Conservation (phyloP, 495 filamentous ascomycete genomes). For the Trichocladium uniseriatum region DNA sequence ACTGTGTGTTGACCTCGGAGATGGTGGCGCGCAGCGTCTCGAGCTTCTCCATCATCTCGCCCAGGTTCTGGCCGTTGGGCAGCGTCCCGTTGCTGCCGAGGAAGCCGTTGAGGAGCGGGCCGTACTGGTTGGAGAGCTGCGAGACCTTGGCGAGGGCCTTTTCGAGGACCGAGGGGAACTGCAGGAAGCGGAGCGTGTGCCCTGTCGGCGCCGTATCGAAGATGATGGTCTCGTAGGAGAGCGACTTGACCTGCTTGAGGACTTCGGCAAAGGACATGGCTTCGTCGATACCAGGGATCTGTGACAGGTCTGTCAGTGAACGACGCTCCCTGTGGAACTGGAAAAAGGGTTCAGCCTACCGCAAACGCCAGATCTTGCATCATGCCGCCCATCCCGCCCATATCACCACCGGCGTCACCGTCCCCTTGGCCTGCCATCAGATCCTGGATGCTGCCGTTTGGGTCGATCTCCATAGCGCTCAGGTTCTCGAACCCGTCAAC, state of each 20-base stretch:
- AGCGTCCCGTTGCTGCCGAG: conserved; percentile 71
- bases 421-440: conserved; percentile 75
- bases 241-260: conserved; percentile 97
- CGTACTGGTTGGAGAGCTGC: conserved; percentile 87
- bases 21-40: conserved; percentile 89
- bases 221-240: conserved; percentile 96
- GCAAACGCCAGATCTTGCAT: conserved; percentile 59
- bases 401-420: conserved; percentile 49
- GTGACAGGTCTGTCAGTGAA: conserved; percentile 12
- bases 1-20: conserved; percentile 90
- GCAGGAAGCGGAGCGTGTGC: conserved; percentile 96
- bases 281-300: conserved; percentile 98
- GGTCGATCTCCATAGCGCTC: conserved; percentile 99
- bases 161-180: conserved; percentile 96
- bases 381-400: conserved; percentile 53
- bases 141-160: conserved; percentile 96
- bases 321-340: not conserved
- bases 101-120: conserved; percentile 89
- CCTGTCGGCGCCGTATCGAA: conserved; percentile 99
- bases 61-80: conserved; percentile 83
- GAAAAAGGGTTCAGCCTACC: no score
- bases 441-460: conserved; percentile 96
- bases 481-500: conserved; percentile 88
- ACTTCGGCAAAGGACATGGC: conserved; percentile 99
- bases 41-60: conserved; percentile 88